Evolutionary conservation across 225 moss, liverwort and hornwort genomes (phyloP).

Genomic region (Pleurozium schreberi): DNA sequence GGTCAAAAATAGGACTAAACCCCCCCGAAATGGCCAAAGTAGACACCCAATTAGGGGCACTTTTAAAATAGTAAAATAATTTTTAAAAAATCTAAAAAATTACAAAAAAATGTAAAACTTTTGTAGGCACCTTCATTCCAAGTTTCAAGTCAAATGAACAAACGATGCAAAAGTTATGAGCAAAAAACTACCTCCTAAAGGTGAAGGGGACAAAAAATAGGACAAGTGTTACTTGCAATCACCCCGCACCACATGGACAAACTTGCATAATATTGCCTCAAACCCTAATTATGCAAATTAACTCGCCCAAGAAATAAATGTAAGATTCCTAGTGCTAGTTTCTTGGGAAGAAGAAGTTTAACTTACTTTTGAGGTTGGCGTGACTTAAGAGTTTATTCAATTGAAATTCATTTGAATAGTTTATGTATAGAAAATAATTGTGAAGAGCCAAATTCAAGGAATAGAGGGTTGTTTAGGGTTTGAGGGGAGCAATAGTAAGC

Average conservation of each 20-base stretch:
- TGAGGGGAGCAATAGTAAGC: background rate
- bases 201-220: too few species aligned
- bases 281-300: background rate
- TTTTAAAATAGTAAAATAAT: too few species aligned
- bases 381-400: background rate
- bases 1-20: too few species aligned
- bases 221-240: too few species aligned
- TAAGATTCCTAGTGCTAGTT: fast-evolving
- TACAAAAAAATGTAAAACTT: too few species aligned
- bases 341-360: background rate
- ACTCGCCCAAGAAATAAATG: fast-evolving
- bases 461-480: background rate
- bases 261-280: fast-evolving
- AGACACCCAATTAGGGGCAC: too few species aligned
- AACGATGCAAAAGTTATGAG: too few species aligned
- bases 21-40: too few species aligned
- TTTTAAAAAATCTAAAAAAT: too few species aligned
- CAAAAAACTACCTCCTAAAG: too few species aligned
- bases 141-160: too few species aligned
- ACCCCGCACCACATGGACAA: fast-evolving
- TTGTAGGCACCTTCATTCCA: too few species aligned
- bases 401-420: background rate
- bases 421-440: background rate
- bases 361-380: background rate
- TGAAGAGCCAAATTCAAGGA: background rate